These are phyloP conservation scores for Coniochaeta hoffmannii DNA, from an alignment of 2,329 filamentous ascomycete species.

Conservation along the genomic window DNA sequence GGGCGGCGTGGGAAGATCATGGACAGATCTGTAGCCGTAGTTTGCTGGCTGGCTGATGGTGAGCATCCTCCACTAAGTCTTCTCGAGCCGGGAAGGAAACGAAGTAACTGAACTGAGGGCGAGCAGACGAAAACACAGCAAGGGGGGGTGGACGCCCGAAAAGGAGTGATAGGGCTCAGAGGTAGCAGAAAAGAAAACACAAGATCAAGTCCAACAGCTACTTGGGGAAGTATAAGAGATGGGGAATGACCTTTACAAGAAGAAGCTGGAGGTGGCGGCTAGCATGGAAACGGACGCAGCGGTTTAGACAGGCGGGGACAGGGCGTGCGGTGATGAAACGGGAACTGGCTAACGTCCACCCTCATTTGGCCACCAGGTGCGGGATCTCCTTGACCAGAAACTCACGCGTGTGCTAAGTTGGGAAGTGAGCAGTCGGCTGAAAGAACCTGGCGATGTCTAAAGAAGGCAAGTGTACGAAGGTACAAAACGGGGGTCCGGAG, in stretches of 20 bases:
- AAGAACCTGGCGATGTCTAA: slow-evolving; percentile 8
- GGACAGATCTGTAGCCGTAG: slow-evolving; percentile 52
- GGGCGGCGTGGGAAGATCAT: slow-evolving; percentile 55
- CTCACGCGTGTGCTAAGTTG: slow-evolving; percentile 17
- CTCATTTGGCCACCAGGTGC: slow-evolving; percentile 37
- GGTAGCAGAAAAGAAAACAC: slow-evolving; percentile 3
- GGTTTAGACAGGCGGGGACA: slow-evolving; percentile 29
- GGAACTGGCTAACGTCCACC: slow-evolving; percentile 32
- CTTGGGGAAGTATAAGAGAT: slow-evolving; percentile 14
- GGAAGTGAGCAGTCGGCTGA: slow-evolving; percentile 17
- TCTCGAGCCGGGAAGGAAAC: slow-evolving; percentile 2
- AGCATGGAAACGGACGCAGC: slow-evolving; percentile 32
- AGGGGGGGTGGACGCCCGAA: background rate
- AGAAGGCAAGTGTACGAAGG: slow-evolving; percentile 5
- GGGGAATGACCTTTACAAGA: slow-evolving; percentile 28
- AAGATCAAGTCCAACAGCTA: slow-evolving; percentile 10
- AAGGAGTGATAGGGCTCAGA: slow-evolving; percentile 1
- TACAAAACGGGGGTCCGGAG: background rate
- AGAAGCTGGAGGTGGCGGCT: slow-evolving; percentile 39
- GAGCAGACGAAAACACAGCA: slow-evolving; percentile 5
- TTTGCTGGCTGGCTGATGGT: slow-evolving; percentile 52
- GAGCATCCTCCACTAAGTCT: slow-evolving; percentile 44
- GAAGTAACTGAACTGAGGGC: background rate
- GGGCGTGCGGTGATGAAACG: slow-evolving; percentile 33
- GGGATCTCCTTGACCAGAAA: slow-evolving; percentile 9